Evolutionary conservation across 352 stramenopile genomes (phyloP).

Genomic region (Phytophthora pinifolia): DNA sequence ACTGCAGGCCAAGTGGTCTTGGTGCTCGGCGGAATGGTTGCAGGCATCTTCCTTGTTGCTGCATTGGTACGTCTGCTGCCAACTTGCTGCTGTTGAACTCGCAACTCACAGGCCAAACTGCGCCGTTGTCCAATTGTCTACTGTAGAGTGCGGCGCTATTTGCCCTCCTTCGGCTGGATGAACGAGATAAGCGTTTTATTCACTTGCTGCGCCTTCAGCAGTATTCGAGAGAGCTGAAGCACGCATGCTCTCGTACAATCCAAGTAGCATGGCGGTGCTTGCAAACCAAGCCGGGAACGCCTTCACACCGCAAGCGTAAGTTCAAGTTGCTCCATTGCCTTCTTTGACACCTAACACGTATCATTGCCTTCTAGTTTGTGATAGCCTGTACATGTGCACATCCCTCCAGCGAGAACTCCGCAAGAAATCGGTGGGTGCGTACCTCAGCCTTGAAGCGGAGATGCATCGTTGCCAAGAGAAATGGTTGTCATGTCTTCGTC

Average conservation of each 20-base stretch:
- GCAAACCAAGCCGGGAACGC: slow-evolving; percentile 4
- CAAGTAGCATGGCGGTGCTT: slow-evolving; percentile 55
- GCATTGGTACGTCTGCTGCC: slow-evolving; percentile 46
- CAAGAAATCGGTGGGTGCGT: slow-evolving; percentile 44
- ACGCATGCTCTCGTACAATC: slow-evolving; percentile 60
- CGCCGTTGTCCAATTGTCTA: neutral
- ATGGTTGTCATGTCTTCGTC: slow-evolving; percentile 40
- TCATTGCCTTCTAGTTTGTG: slow-evolving; percentile 16
- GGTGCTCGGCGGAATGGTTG: slow-evolving; percentile 64
- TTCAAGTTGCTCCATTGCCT: neutral
- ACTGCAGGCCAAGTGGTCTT: slow-evolving; percentile 57
- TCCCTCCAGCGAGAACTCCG: slow-evolving; percentile 51
- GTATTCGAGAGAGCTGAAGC: slow-evolving; percentile 40
- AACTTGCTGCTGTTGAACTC: neutral
- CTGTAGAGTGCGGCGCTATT: slow-evolving; percentile 79
- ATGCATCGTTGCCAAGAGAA: slow-evolving; percentile 49
- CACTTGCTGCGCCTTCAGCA: slow-evolving; percentile 48
- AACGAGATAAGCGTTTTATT: slow-evolving; percentile 64
- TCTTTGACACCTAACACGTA: slow-evolving; percentile 4
- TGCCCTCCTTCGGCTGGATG: slow-evolving; percentile 49
- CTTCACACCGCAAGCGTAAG: slow-evolving; percentile 31
- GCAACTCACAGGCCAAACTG: neutral
- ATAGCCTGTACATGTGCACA: slow-evolving; percentile 36
- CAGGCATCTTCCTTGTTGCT: slow-evolving; percentile 68
- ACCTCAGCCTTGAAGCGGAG: slow-evolving; percentile 41